Evolutionary conservation across 352 stramenopile genomes (phyloP).

Genomic region (Peronospora belbahrii): DNA sequence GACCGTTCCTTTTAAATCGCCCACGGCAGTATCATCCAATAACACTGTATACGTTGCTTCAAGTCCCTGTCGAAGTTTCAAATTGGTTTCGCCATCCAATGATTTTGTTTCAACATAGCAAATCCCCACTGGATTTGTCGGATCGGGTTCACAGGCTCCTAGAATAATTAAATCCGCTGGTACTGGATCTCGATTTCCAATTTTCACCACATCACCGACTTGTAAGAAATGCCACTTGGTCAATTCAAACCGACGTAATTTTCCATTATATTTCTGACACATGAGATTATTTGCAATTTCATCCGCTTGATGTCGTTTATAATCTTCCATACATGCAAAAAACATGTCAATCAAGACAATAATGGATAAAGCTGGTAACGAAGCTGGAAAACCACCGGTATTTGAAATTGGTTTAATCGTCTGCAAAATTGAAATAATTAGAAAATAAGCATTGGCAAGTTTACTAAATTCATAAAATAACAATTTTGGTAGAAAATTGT

Average conservation of each 20-base stretch:
- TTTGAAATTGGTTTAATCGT: constrained; percentile 89
- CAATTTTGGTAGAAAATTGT: constrained; percentile 88
- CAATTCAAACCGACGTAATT: constrained; percentile 40
- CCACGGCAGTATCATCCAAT: constrained; percentile 41
- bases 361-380: constrained; percentile 85
- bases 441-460: constrained; percentile 91
- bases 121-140: constrained; percentile 58
- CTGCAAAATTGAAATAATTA: constrained; percentile 89
- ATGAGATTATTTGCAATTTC: constrained; percentile 75
- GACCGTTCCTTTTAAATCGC: constrained; percentile 45
- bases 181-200: constrained; percentile 81
- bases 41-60: constrained; percentile 69
- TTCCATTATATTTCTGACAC: constrained; percentile 37
- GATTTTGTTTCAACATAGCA: constrained; percentile 91
- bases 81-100: constrained; percentile 90
- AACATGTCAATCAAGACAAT: constrained; percentile 91
- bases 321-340: constrained; percentile 88
- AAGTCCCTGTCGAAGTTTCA: constrained; percentile 85
- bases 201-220: constrained; percentile 87
- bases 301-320: constrained; percentile 85
- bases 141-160: constrained; percentile 64
- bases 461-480: constrained; percentile 89
- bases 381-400: constrained; percentile 85
- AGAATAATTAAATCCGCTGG: constrained; percentile 87
- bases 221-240: constrained; percentile 70